Conservation (phyloP, 306 rosid genomes). For the Dicorynia guianensis region DNA sequence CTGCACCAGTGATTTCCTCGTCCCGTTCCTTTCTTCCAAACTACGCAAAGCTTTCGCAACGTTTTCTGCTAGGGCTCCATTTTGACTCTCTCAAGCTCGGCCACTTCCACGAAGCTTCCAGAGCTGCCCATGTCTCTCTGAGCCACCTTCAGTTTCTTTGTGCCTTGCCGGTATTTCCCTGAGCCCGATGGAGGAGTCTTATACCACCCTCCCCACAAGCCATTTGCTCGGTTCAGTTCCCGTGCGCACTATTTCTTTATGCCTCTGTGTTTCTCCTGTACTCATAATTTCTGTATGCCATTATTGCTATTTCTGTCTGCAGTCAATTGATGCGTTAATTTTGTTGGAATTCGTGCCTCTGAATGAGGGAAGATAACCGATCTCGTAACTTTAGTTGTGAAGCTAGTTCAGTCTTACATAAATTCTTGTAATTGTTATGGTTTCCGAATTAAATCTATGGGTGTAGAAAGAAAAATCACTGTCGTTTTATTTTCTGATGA, state of each 20-base stretch:
- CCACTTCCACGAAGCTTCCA: background rate
- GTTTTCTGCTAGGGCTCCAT: slow-evolving; percentile 51
- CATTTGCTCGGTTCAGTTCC: slow-evolving; percentile 99
- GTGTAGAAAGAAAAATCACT: too few relatives aligned
- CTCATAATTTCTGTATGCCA: background rate
- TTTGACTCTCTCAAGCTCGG: background rate
- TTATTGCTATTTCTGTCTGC: background rate
- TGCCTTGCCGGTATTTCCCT: background rate
- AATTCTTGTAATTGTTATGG: slow-evolving; percentile 1
- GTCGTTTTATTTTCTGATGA: too few relatives aligned
- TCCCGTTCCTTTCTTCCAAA: slow-evolving; percentile 48
- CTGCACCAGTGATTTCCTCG: slow-evolving; percentile 24
- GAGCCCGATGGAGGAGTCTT: slow-evolving; percentile 72
- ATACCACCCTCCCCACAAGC: slow-evolving; percentile 82
- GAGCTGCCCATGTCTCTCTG: background rate
- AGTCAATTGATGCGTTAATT: too few relatives aligned
- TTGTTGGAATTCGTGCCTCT: background rate
- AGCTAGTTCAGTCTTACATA: background rate
- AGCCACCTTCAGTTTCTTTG: background rate
- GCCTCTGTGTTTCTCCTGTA: background rate
- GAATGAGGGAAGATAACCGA: background rate
- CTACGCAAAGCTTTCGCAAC: slow-evolving; percentile 42
- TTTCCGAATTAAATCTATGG: background rate
- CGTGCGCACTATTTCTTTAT: slow-evolving; percentile 45
- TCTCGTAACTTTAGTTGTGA: background rate